A percentile compares a stretch with the other conserved stretches of the same genome.
Conservation (phyloP, 1,284 basidiomycete genomes). For the Cutaneotrichosporon curvatum region DNA sequence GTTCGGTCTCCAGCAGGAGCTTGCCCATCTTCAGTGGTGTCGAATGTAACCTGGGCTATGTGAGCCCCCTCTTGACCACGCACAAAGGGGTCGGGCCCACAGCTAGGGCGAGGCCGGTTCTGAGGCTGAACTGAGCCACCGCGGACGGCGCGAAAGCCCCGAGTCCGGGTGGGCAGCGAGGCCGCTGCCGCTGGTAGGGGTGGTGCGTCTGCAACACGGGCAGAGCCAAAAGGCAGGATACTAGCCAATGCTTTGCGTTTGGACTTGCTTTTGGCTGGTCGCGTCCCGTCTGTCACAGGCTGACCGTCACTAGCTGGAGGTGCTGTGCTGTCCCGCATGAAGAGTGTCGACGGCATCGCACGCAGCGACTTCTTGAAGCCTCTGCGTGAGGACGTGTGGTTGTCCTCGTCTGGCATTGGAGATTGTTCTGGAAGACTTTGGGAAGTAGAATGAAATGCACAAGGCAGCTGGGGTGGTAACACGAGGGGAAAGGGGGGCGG, state of each 20-base stretch:
- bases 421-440: no score
- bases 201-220: no score
- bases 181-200: no score
- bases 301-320: no score
- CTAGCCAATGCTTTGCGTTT: conserved; percentile 31
- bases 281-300: no score
- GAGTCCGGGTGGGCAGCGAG: no score
- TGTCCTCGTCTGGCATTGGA: no score
- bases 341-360: conserved; percentile 35
- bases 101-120: conserved; percentile 25
- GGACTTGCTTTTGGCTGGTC: neutral
- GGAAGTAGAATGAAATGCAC: neutral
- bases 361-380: conserved; percentile 21
- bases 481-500: no score
- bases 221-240: conserved; percentile 25
- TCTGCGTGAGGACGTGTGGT: neutral
- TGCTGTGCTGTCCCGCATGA: conserved; percentile 9
- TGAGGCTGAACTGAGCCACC: neutral
- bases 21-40: no score
- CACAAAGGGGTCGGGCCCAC: conserved; percentile 37
- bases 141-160: no score
- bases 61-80: conserved; percentile 22
- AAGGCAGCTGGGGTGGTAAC: no score
- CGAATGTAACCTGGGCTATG: conserved; percentile 12
- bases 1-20: no score